Base-by-base conservation (phyloP, 768 basidiomycete genomes). In the Hericium rajendrae region DNA sequence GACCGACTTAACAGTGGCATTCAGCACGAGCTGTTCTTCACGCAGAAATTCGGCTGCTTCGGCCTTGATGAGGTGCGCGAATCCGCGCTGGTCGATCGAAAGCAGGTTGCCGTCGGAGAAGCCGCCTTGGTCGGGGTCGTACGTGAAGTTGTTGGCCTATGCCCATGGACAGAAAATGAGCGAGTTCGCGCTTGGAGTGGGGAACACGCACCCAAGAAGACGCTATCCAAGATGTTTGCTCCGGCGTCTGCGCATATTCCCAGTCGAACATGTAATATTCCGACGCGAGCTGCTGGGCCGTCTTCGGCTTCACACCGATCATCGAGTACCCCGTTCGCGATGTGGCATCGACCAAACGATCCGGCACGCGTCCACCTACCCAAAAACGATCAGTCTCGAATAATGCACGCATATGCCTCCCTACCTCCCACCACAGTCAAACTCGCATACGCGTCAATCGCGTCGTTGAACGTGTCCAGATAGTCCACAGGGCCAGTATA, bases 91-190 rank as follows among this genome's bases (percentile, higher is more conserved):
- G 60, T 87, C 85, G 48, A 83, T 73, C 8, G 72, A 76, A 60
- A 86, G 68, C 28, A 70, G 65, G 58, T 85, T 80, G 13, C 69
- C 70, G 12, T 73, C 74, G 0, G 83, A 81, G 62, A 82, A 86
- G 0, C 83, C 84, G 39, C 81, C 82, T 58, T 70, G 68, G 63
- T 74, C 74, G 0, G 72, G 65, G 48, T 76, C 70, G 62, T 73
- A 76, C 10, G 85, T 85, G 59, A 78, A 82, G 63, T 86, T 86
- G 62, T 84, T 81, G 50, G 76, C 78, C 82, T 83, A 50, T 9
- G 16, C 3, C n/a, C 10, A 12, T n/a, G 2, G 10, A 16, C 49
- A 24, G n/a, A 20, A 51, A 2, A 32, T 51, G 20, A 22, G 10
- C 4, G 9, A 22, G 49, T 8, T 26, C 2, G 12, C 5, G 12